Evolutionary conservation across 2,329 filamentous ascomycete genomes (phyloP).

Genomic region (Aspergillus versicolor): DNA sequence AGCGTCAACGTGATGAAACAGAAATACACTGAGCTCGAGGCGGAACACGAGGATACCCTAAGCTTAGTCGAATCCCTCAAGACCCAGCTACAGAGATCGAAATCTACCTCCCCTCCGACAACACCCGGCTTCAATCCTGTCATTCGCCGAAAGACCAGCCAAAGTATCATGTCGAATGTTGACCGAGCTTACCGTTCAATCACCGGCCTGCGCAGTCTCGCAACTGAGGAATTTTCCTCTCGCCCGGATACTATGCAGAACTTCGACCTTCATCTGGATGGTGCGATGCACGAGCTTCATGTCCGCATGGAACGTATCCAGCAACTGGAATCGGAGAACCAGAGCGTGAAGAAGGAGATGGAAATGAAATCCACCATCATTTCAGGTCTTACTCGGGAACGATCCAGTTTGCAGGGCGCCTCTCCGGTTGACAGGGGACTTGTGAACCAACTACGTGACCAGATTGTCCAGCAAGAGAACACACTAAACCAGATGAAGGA

Average conservation of each 20-base stretch:
- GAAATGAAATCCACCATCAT: constrained; percentile 96
- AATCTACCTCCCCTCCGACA: constrained; percentile 58
- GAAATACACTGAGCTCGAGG: constrained; percentile 80
- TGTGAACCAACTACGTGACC: constrained; percentile 80
- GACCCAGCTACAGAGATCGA: constrained; percentile 77
- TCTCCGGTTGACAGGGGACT: constrained; percentile 89
- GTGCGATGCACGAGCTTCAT: constrained; percentile 90
- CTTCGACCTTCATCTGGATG: constrained; percentile 88
- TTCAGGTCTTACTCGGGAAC: constrained; percentile 85
- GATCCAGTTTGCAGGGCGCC: constrained; percentile 76
- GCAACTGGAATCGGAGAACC: constrained; percentile 80
- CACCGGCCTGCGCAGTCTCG: constrained; percentile 83
- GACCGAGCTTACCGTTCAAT: constrained; percentile 92
- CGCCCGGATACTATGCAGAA: constrained; percentile 83
- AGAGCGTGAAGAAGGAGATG: constrained; percentile 88
- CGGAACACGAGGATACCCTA: constrained; percentile 76
- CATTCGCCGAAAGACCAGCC: constrained; percentile 89
- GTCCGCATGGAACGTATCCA: constrained; percentile 84
- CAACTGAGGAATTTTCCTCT: constrained; percentile 77
- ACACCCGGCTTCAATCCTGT: constrained; percentile 54
- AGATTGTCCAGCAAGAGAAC: constrained; percentile 82
- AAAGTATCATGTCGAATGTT: constrained; percentile 74
- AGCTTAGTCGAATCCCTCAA: constrained; percentile 90
- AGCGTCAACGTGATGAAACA: constrained; percentile 70
- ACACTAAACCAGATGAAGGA: constrained; percentile 74